Base-by-base conservation (phyloP, 139 green algal species). In the Edaphochlamys debaryana region DNA sequence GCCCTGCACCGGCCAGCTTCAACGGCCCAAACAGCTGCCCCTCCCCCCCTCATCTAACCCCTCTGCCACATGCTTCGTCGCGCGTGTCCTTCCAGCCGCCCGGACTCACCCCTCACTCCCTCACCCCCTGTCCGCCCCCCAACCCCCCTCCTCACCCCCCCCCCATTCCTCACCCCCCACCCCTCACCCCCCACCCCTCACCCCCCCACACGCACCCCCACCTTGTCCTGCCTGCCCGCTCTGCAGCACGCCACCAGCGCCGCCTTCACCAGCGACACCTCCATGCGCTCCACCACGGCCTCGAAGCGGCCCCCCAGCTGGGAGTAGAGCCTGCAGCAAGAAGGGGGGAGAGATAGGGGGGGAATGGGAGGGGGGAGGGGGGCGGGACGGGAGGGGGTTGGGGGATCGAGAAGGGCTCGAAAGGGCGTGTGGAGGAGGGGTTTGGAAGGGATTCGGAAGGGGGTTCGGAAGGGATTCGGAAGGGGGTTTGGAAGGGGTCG, bases 261-360 rank as follows among this genome's bases (percentile, higher is more conserved):
- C 36, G 66, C 78, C 64, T 75, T 84, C 6, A 75, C 37, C 15
- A 81, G 60, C 40, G 75, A 60, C 73, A 80, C 56, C 75, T 81
- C 60, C 75, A 81, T 62, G 0, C 75, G 75, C 75, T 72, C 75
- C 30, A 71, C 75, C 40, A 32, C 15, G 8, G 23, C 75, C 40
- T 81, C 75, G 30, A 81, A 81, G 37, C 75, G 60, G 32, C 30
- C 75, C 30, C 71, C 75, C 40, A 71, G 60, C 40, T 45, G 75
- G 23, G 37, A 62, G 75, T 72, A 81, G n/a, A 81, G 75, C 75
- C 75, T 81, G 41, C 4, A 27, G 32, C 13, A 3, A 36, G 64
- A 30, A 8, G 64, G 36, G 17, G 64, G 13, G 22, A 42, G 34
- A 36, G 38, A n/a, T n/a, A 27, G 25, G 40, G 27, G 19, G 40